These are phyloP conservation scores for Prunus campanulata DNA, from an alignment of 306 rosid species.

Conservation along the genomic window DNA sequence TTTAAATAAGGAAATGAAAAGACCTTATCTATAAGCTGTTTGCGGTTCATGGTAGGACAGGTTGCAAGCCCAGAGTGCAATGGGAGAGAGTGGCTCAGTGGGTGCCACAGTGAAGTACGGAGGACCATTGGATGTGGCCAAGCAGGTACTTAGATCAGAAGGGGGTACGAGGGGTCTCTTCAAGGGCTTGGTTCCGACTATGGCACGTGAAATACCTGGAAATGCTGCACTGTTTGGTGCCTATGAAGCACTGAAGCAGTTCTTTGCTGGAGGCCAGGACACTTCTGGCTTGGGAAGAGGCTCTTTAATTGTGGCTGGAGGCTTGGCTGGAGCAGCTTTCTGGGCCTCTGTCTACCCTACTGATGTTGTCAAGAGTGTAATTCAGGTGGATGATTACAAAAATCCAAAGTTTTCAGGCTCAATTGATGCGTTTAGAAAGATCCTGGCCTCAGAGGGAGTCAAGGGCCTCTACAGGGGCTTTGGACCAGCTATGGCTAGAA, in stretches of 20 bases:
- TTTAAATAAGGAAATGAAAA: not conserved
- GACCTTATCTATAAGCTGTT: not conserved
- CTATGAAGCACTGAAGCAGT: conserved; percentile 71
- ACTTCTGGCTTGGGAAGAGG: conserved; percentile 80
- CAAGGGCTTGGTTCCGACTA: conserved; percentile 83
- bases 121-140: conserved; percentile 94
- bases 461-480: conserved; percentile 93
- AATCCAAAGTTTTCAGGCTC: conserved; percentile 83
- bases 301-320: conserved; percentile 79
- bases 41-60: conserved; percentile 37
- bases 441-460: conserved; percentile 63
- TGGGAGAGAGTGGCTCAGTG: conserved; percentile 55
- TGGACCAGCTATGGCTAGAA: conserved; percentile 90
- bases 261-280: conserved; percentile 77
- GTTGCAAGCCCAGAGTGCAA: conserved; percentile 91
- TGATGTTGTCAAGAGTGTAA: conserved; percentile 86
- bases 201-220: conserved; percentile 95
- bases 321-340: conserved; percentile 83
- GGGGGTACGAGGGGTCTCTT: conserved; percentile 85
- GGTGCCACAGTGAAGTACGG: conserved; percentile 69
- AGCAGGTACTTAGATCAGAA: conserved; percentile 75
- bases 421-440: conserved; percentile 71
- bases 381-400: conserved; percentile 86
- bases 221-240: conserved; percentile 94
- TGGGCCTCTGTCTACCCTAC: conserved; percentile 85